Base-by-base conservation (phyloP, 345 rosid genomes). In the Pugionium dolabratum region DNA sequence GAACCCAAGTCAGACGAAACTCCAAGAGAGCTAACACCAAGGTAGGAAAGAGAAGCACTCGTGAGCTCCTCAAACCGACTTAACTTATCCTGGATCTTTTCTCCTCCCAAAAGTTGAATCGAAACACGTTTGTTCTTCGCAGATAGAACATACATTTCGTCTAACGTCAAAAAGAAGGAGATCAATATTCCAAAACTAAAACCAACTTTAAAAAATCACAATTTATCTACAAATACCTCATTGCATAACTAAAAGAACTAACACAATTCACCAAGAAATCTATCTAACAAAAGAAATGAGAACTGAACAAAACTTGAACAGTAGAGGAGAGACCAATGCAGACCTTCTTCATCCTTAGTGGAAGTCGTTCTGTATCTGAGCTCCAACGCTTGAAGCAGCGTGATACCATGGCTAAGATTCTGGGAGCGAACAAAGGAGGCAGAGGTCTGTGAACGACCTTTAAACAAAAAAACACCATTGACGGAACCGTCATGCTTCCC, bases 91-190 rank as follows among this genome's bases (percentile, higher is more conserved):
- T 85, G 81, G 7, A 90, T 83, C 79, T 84, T 85, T 4, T 93
- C 92, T 40, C 83, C 85, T 42, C 98, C 97, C 60, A 93, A 65
- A 45, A 93, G 84, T 65, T 93, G 74, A 56, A 93, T 80, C 7
- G 89, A 83, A 9, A 93, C 95, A 11, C 85, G 86, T 42, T 79
- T 80, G 75, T 90, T 93, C 60, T 76, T 82, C 2, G 96, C 79
- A 2, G 98, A 90, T 29, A 90, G 83, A 62, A 93, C 97, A 59
- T 93, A 93, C 99, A 93, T 93, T 77, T 84, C 99, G 69, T 90
- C 98, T 90, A 76, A 74, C 77, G 73, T 54, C 48, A 44, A 8
- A 35, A 7, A 53, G 35, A 47, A 60, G 29, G 1, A 59, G 0
- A 40, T 18, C 56, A 62, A 27, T 47, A 42, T 29, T 40, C 11